A percentile compares a stretch with the other conserved stretches of the same genome.
phyloP scores from a whole-genome alignment of 2,329 filamentous ascomycete genomes.

The Coniochaeta hoffmannii region DNA sequence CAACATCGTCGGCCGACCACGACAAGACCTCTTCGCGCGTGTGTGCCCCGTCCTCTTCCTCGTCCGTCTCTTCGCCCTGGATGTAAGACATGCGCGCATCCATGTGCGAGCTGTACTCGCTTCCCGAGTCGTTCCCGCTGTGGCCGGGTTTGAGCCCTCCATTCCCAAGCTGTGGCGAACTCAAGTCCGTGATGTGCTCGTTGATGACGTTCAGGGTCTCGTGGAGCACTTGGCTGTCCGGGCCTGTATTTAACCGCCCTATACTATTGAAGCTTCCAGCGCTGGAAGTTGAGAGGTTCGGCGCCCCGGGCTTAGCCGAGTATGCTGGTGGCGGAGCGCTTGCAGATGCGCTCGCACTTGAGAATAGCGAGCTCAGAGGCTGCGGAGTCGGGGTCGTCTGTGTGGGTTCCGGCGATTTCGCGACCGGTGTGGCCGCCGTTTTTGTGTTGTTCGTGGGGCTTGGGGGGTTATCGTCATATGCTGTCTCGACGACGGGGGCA shows the following conservation, averaged over 20 bases:
- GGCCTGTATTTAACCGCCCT: slow-evolving; percentile 34
- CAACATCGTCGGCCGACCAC: slow-evolving; percentile 78
- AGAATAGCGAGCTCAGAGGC: slow-evolving; percentile 33
- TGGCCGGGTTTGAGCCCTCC: slow-evolving; percentile 38
- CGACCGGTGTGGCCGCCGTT: slow-evolving; percentile 6
- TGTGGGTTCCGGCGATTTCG: slow-evolving; percentile 9
- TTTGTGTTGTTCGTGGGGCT: slow-evolving; percentile 8
- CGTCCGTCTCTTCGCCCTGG: slow-evolving; percentile 88
- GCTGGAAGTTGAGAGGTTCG: slow-evolving; percentile 9
- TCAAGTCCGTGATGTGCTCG: slow-evolving; percentile 88
- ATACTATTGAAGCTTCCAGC: slow-evolving; percentile 30
- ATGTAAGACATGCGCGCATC: slow-evolving; percentile 82
- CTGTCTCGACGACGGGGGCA: slow-evolving; percentile 19
- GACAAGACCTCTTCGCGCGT: slow-evolving; percentile 63
- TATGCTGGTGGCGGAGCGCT: slow-evolving; percentile 19
- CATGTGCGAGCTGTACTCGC: slow-evolving; percentile 78
- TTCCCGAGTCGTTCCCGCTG: slow-evolving; percentile 67
- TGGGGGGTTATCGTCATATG: slow-evolving; percentile 10
- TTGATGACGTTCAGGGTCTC: slow-evolving; percentile 45
- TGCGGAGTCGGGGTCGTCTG: slow-evolving; percentile 29
- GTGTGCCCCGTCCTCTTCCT: slow-evolving; percentile 72
- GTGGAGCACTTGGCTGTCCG: slow-evolving; percentile 33
- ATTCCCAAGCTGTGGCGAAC: slow-evolving; percentile 44
- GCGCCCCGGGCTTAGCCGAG: slow-evolving; percentile 15
- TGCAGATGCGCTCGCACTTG: slow-evolving; percentile 13